Percentiles rank a stretch among this genome's conserved stretches.
Conservation (phyloP, 2,329 filamentous ascomycete species). For the Aspergillus ibericus region DNA sequence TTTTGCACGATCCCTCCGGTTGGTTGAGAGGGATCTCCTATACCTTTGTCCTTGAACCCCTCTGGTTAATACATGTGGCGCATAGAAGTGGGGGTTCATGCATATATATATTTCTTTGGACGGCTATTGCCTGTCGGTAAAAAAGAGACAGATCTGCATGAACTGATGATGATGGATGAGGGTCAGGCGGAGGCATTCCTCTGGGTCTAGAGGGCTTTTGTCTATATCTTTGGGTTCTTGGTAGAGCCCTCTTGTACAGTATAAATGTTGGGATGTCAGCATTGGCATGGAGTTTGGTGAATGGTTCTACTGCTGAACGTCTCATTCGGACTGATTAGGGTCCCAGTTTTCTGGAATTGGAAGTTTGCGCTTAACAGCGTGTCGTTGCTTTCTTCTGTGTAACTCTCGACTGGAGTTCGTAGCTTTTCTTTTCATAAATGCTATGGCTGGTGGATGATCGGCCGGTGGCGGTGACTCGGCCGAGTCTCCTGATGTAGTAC, state of each 20-base stretch:
- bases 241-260: conserved; percentile 11
- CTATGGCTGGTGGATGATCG: too few species aligned
- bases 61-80: background rate
- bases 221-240: background rate
- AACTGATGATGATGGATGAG: background rate
- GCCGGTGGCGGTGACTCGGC: background rate
- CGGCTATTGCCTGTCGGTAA: background rate
- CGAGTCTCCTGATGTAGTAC: background rate
- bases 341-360: background rate
- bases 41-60: background rate
- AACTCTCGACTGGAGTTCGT: background rate
- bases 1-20: background rate
- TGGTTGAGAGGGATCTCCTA: background rate
- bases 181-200: background rate
- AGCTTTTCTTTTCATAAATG: background rate
- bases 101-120: background rate
- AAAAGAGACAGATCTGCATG: background rate
- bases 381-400: background rate
- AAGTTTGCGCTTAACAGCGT: background rate
- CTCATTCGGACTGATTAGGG: background rate
- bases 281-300: conserved; percentile 19
- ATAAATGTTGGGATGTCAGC: conserved; percentile 8
- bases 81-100: background rate
- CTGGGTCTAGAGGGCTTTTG: background rate
- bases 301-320: conserved; percentile 1